Evolutionary conservation across 192 early-diverging fungal genomes (phyloP), one percentile per base, ranked within the genome.

Genomic region (Rhizoclosmatium sp.): DNA sequence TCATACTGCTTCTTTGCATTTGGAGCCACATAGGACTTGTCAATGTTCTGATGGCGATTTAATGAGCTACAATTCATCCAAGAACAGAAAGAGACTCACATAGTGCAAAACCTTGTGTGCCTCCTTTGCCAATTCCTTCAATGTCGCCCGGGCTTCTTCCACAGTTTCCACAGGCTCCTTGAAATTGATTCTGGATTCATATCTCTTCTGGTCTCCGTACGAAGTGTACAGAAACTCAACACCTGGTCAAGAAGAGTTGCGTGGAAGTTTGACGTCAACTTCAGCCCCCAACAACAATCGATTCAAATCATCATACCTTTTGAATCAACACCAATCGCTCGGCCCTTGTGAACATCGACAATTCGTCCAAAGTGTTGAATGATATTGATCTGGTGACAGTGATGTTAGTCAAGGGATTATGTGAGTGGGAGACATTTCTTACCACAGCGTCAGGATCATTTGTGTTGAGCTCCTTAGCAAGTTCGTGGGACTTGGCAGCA

Each of bases 361-460:
- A 80, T 75, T 10, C 54, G 21, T 19, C 72, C 79, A 40, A 65
- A 80, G 56, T 80, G 70, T 64, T 75, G 61, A 14, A 80, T 65
- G 21, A 51, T 49, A 61, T 80, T 40, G 41, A 80, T 69, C 78
- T 80, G 49, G 19, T 59, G 48, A 65, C n/a, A 2, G 16, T 9
- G 47, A 12, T 14, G 69, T 70, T 12, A 16, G 12, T 51, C 16
- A 9, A 16, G 39, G 66, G 61, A 59, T 14, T 2, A 1, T 12
- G 40, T 19, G 58, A 31, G 65, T 12, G 9, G 41, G 41, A 56
- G 23, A 69, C 2, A 4, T 41, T n/a, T 42, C 47, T 48, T 42
- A 80, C 78, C 16, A 71, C 78, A 21, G 78, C 78, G 31, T 71
- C 71, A 3, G 78, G 78, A 4, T 69, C 41, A 1, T 67, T 44